These are phyloP conservation scores for Diaporthe sp. DNA, from an alignment of 2,329 filamentous ascomycete genomes.

Conservation along the genomic window DNA sequence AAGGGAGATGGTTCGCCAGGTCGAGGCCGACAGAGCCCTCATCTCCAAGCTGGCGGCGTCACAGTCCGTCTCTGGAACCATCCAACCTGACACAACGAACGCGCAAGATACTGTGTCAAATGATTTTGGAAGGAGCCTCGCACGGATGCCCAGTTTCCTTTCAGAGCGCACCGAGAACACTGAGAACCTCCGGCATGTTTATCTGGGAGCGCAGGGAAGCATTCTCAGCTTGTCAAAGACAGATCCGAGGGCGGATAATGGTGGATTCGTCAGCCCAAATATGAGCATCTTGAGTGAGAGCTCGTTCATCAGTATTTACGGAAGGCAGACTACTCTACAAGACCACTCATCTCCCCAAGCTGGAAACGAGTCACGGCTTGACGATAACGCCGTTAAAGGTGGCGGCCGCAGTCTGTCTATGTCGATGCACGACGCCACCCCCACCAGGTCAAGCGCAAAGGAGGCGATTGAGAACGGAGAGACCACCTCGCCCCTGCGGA, in stretches of 20 bases:
- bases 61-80: constrained; percentile 42
- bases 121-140: constrained; percentile 49
- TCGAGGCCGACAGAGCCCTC: constrained; percentile 56
- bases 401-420: constrained; percentile 50
- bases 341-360: constrained; percentile 40
- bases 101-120: constrained; percentile 15
- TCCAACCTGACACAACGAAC: constrained; percentile 33
- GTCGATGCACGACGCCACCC: constrained; percentile 36
- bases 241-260: constrained; percentile 51
- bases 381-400: constrained; percentile 55
- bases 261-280: constrained; percentile 65
- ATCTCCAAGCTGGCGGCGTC: constrained; percentile 41
- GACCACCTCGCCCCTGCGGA: constrained; percentile 59
- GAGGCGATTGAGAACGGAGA: constrained; percentile 33
- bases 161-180: constrained; percentile 69
- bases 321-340: constrained; percentile 50
- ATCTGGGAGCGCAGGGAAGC: constrained; percentile 62
- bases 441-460: constrained; percentile 37
- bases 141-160: constrained; percentile 73
- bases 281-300: constrained; percentile 75
- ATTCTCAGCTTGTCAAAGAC: constrained; percentile 61
- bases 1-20: constrained; percentile 61
- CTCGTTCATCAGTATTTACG: constrained; percentile 74
- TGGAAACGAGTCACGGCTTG: constrained; percentile 52
- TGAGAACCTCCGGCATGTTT: constrained; percentile 70